phyloP scores from a whole-genome alignment of 2,329 filamentous ascomycete genomes.

The Fusarium humuli region DNA sequence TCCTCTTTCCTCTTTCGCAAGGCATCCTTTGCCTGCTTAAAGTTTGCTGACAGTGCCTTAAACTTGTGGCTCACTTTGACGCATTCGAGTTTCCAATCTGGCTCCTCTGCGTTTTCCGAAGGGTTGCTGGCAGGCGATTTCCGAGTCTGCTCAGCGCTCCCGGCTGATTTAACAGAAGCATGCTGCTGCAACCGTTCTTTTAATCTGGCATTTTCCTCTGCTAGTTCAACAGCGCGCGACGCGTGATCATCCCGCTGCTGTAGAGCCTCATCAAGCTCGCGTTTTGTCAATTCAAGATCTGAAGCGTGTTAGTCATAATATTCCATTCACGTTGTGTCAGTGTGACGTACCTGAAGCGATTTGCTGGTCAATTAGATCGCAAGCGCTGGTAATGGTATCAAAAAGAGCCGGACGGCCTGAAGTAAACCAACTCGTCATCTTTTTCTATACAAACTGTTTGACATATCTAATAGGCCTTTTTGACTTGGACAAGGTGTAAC shows the following conservation, averaged over 20 bases:
- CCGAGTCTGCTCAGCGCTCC: not conserved
- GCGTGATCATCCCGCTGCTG: constrained; percentile 36
- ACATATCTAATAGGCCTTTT: constrained; percentile 20
- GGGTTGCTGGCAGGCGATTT: constrained; percentile 1
- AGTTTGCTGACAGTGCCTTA: constrained; percentile 55
- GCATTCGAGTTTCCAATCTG: constrained; percentile 50
- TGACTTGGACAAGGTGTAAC: constrained; percentile 10
- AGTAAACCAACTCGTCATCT: constrained; percentile 57
- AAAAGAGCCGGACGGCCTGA: constrained; percentile 55
- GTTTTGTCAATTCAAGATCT: constrained; percentile 58
- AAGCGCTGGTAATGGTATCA: constrained; percentile 55
- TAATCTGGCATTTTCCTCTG: constrained; percentile 38
- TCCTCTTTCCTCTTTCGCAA: constrained; percentile 57
- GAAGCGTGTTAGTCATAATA: constrained; percentile 25
- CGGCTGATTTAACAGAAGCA: constrained; percentile 2
- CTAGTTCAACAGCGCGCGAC: constrained; percentile 15
- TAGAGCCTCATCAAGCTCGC: constrained; percentile 47
- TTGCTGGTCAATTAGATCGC: constrained; percentile 55
- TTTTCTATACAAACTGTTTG: constrained; percentile 11
- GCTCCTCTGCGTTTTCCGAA: constrained; percentile 15
- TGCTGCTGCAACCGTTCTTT: constrained; percentile 31
- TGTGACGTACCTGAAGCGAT: constrained; percentile 51
- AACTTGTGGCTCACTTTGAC: constrained; percentile 56
- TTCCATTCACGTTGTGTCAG: not conserved
- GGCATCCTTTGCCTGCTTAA: constrained; percentile 55